Evolutionary conservation across 805 yeast species (phyloP).

Genomic region (Candida silvatica): DNA sequence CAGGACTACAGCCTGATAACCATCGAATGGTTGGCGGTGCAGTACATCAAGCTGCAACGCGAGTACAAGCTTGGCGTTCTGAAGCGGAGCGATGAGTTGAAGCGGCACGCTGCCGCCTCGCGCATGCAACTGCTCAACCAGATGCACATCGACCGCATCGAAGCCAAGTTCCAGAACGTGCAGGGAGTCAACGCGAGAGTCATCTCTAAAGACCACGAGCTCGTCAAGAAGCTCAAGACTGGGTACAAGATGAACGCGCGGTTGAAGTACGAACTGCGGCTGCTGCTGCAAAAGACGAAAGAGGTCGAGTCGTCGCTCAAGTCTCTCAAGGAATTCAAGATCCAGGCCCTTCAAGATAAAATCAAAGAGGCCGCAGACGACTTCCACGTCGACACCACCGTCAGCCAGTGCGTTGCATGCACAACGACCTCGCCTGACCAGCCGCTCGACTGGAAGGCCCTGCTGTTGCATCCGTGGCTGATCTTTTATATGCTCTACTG

Average conservation of each 20-base stretch:
- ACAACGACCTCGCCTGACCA: conserved; percentile 1
- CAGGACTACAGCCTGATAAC: conserved; percentile 6
- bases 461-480: conserved; percentile 2
- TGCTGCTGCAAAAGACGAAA: conserved; percentile 48
- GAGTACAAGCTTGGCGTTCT: conserved; percentile 15
- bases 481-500: conserved; percentile 1
- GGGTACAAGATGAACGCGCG: conserved; percentile 49
- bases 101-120: conserved; percentile 8
- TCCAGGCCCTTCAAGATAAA: conserved; percentile 12
- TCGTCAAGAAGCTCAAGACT: conserved; percentile 35
- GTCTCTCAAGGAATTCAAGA: conserved; percentile 30
- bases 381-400: background rate
- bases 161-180: conserved; percentile 6
- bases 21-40: conserved; percentile 19
- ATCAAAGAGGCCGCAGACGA: conserved; percentile 5
- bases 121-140: conserved; percentile 14
- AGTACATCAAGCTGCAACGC: conserved; percentile 13
- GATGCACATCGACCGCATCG: conserved; percentile 7
- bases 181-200: conserved; percentile 12
- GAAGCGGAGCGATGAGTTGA: conserved; percentile 10
- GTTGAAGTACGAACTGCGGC: conserved; percentile 55
- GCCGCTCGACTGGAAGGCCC: conserved; percentile 5
- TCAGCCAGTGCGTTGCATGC: background rate
- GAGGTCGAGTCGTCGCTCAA: conserved; percentile 54
- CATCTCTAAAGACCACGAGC: conserved; percentile 16